Base-by-base conservation (phyloP, 768 basidiomycete genomes). In the Auricularia cornea region DNA sequence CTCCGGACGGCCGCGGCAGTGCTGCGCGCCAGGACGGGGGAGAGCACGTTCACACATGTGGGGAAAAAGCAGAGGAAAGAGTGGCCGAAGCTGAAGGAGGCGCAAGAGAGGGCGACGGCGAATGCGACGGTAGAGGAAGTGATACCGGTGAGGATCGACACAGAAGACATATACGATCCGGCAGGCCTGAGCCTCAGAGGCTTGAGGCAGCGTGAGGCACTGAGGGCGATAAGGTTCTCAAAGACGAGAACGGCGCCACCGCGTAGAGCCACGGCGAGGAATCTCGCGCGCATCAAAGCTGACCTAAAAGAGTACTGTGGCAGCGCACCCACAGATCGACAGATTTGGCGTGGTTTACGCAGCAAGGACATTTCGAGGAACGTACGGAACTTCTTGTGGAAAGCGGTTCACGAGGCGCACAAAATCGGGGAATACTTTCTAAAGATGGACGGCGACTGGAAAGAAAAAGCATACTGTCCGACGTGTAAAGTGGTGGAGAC, bases 401-500 rank as follows among this genome's bases (percentile, higher is more conserved):
- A 61, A 44, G 30, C 40, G 0, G 62, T 60, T 0, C 70, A 71
- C 35, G 69, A 66, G 56, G 67, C 65, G 18, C 70, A 68, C 41
- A 65, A 63, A 23, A 56, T 64, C 0, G 70, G 70, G 2, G 41
- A 52, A 1, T 63, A 71, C 26, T 70, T 59, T 16, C 12, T 48
- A 3, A 40, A 57, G 3, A 59, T 59, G 30, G 29, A 16, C n/a
- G 52, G 51, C 16, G 32, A 44, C 59, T 28, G 48, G 2, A 62
- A 65, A 35, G 66, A 65, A n/a, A 2, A 66, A 0, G 61, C 38
- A 14, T 23, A 23, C 16, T 70, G 71, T 44, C 26, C 29, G 1
- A 29, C 54, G 1, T 72, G 71, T 48, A 61, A 60, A 0, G 41
- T 56, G 20, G 31, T 57, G 0, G 70, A 70, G 2, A 32, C 63